phyloP scores from a whole-genome alignment of 345 rosid species.

The Brassica incana region DNA sequence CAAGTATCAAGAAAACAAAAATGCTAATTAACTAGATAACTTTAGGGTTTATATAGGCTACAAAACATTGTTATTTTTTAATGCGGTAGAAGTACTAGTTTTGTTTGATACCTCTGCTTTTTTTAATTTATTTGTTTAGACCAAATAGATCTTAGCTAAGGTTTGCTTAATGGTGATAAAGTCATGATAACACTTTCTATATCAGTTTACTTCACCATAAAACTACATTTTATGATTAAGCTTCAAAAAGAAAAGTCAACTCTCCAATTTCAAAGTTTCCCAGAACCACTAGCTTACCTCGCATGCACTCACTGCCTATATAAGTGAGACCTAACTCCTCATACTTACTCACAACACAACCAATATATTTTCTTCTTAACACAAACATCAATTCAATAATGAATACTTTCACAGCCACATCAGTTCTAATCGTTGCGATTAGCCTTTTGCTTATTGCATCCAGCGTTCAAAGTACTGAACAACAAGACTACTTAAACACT shows the following conservation, averaged over 20 bases:
- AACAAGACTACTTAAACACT: constrained; percentile 42
- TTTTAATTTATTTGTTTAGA: not conserved
- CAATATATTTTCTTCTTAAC: not conserved
- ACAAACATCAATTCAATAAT: not conserved
- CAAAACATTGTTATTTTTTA: not conserved
- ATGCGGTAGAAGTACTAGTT: not conserved
- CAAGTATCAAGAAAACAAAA: not conserved
- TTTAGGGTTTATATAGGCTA: not conserved
- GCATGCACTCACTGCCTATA: not conserved
- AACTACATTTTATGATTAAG: not conserved
- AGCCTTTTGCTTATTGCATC: constrained; percentile 20
- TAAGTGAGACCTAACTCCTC: not conserved
- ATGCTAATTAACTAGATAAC: not conserved
- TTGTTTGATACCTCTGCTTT: not conserved
- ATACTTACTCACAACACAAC: not conserved
- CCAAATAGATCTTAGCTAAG: not conserved
- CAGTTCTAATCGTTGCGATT: constrained; percentile 14
- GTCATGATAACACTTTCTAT: not conserved
- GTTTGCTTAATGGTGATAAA: constrained; percentile 1
- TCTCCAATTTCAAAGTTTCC: constrained; percentile 17
- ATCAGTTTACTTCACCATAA: constrained; percentile 8
- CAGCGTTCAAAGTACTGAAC: constrained; percentile 39
- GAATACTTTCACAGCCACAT: constrained; percentile 10
- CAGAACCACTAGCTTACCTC: not conserved
- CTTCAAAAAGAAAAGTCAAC: constrained; percentile 18